Percentiles rank a stretch among this genome's conserved stretches.
Evolutionary conservation across 2,329 filamentous ascomycete species (phyloP).

Genomic region (Aspergillus caelatus): DNA sequence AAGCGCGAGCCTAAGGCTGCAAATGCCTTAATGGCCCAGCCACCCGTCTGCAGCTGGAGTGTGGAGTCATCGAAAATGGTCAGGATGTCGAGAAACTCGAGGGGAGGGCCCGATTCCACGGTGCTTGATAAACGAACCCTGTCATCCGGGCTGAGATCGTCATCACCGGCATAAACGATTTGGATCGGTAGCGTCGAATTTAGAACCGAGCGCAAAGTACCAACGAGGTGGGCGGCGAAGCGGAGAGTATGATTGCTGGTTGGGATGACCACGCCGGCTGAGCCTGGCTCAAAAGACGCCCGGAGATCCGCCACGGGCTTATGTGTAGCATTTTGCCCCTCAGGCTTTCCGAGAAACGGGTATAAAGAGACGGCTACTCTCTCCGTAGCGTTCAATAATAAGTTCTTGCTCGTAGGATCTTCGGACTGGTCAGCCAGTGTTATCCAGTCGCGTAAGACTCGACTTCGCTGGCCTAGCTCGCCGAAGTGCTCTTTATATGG

Average conservation of each 20-base stretch:
- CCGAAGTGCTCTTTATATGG: slow-evolving; percentile 10
- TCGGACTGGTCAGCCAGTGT: neutral
- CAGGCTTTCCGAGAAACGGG: neutral
- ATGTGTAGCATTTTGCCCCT: neutral
- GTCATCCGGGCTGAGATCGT: neutral
- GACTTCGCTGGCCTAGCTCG: slow-evolving; percentile 8
- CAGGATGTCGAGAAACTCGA: slow-evolving; percentile 13
- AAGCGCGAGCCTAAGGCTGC: slow-evolving; percentile 12
- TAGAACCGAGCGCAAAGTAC: slow-evolving; percentile 7
- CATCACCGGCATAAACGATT: slow-evolving; percentile 12
- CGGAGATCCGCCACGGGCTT: slow-evolving; percentile 4
- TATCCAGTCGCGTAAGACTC: slow-evolving; percentile 9
- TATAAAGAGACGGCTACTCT: slow-evolving; percentile 1
- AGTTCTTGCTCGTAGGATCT: neutral
- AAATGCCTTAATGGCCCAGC: slow-evolving; percentile 14
- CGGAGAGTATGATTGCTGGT: slow-evolving; percentile 15
- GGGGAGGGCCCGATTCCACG: neutral
- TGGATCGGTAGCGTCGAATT: slow-evolving; percentile 8
- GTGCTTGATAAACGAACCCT: neutral
- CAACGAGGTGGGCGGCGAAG: slow-evolving; percentile 11
- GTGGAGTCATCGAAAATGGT: slow-evolving; percentile 11
- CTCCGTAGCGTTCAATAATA: slow-evolving; percentile 3
- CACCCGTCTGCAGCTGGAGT: slow-evolving; percentile 3
- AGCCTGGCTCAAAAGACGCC: slow-evolving; percentile 3
- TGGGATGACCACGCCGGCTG: slow-evolving; percentile 12